Conservation (phyloP, 768 basidiomycete species). For the Mycena filopes region DNA sequence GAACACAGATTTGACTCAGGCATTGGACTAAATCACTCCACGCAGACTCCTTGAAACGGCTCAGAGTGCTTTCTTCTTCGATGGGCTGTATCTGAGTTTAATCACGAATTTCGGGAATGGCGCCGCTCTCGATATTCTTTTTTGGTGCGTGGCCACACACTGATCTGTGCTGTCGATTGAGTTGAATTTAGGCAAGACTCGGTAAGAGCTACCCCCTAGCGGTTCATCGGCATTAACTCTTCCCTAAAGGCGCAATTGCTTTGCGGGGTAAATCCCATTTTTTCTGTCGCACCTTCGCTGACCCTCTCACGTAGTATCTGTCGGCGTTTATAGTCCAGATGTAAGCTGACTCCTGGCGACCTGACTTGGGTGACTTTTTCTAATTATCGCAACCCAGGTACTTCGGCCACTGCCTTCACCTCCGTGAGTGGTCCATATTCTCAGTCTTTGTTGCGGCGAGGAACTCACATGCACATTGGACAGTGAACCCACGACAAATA, state of each 20-base stretch:
- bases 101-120: conserved; percentile 37
- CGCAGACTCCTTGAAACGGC: too few relatives aligned
- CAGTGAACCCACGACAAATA: conserved; percentile 33
- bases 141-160: conserved; percentile 33
- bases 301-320: conserved; percentile 23
- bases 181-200: conserved; percentile 9
- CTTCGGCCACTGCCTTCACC: conserved; percentile 34
- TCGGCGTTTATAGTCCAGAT: conserved; percentile 37
- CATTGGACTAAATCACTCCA: too few relatives aligned
- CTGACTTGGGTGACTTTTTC: background rate
- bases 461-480: background rate
- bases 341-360: too few relatives aligned
- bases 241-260: conserved; percentile 5
- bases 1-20: too few relatives aligned
- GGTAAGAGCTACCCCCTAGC: background rate
- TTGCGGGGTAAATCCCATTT: background rate
- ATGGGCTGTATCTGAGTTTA: conserved; percentile 2
- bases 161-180: too few relatives aligned
- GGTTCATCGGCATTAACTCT: too few relatives aligned
- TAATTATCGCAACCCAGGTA: conserved; percentile 30
- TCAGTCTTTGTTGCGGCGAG: background rate
- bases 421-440: conserved; percentile 16
- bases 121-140: conserved; percentile 22
- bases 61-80: too few relatives aligned
- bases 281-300: background rate